These are phyloP conservation scores for Allantophomopsis lycopodina DNA, from an alignment of 2,329 filamentous ascomycete species.

Conservation along the genomic window DNA sequence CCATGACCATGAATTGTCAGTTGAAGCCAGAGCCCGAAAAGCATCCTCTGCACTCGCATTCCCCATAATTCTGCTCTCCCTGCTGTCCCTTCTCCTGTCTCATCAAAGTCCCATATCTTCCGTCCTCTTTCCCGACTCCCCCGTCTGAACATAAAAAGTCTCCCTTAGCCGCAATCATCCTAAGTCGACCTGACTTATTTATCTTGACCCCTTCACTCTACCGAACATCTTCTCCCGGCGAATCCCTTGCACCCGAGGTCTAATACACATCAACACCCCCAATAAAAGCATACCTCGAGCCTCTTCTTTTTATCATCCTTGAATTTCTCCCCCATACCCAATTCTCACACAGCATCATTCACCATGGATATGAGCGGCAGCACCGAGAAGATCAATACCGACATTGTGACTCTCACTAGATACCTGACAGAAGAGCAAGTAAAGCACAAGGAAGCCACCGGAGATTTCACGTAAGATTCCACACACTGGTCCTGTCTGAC, in stretches of 20 bases:
- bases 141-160: too few species aligned
- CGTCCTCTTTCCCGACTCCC: too few species aligned
- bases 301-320: background rate
- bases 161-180: too few species aligned
- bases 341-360: background rate
- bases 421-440: conserved; percentile 93
- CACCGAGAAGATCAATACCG: conserved; percentile 78
- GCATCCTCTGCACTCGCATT: too few species aligned
- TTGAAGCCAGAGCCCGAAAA: too few species aligned
- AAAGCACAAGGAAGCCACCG: conserved; percentile 88
- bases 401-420: conserved; percentile 89
- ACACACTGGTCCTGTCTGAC: background rate
- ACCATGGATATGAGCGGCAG: background rate
- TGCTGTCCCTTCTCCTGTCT: too few species aligned
- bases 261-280: background rate
- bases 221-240: too few species aligned
- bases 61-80: too few species aligned
- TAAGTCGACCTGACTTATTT: too few species aligned
- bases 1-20: too few species aligned
- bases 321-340: background rate
- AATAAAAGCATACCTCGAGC: background rate
- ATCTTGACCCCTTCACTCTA: too few species aligned
- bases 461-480: conserved; percentile 82
- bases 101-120: too few species aligned
- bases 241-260: background rate